Conservation (phyloP, 352 stramenopile genomes). For the Pythium dissimile region DNA sequence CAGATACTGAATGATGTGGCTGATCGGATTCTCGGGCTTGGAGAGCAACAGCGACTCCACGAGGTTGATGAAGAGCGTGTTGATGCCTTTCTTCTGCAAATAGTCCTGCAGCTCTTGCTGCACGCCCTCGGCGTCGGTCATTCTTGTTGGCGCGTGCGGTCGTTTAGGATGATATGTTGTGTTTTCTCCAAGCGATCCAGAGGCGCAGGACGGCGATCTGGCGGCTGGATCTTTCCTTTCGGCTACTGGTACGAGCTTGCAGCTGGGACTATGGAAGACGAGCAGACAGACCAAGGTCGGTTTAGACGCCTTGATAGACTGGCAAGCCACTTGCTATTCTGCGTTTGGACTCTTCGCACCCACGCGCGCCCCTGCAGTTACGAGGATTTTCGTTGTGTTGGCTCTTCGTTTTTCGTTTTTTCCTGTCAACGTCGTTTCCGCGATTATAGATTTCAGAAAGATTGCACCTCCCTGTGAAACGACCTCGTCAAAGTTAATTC, state of each 20-base stretch:
- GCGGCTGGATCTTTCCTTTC: background rate
- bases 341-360: conserved; percentile 4
- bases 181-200: background rate
- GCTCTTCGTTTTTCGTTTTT: conserved; percentile 24
- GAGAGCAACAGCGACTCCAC: conserved; percentile 88
- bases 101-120: conserved; percentile 91
- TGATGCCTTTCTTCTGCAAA: conserved; percentile 90
- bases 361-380: conserved; percentile 18
- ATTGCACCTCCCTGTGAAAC: conserved; percentile 10
- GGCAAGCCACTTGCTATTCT: conserved; percentile 14
- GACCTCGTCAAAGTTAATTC: background rate
- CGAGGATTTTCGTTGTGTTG: conserved; percentile 23
- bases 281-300: conserved; percentile 1
- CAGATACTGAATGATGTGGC: conserved; percentile 89
- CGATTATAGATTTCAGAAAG: conserved; percentile 17
- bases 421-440: conserved; percentile 25
- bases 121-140: conserved; percentile 84
- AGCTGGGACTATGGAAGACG: conserved; percentile 20
- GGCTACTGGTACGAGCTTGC: background rate
- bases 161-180: background rate
- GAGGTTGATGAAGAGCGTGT: conserved; percentile 91
- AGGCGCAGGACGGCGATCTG: background rate
- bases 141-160: conserved; percentile 16
- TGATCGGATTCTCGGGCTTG: conserved; percentile 87
- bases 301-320: background rate